Percentiles rank a stretch among this genome's conserved stretches.
Conservation (phyloP, 148 eudicot genomes). For the Fagopyrum homotropicum region DNA sequence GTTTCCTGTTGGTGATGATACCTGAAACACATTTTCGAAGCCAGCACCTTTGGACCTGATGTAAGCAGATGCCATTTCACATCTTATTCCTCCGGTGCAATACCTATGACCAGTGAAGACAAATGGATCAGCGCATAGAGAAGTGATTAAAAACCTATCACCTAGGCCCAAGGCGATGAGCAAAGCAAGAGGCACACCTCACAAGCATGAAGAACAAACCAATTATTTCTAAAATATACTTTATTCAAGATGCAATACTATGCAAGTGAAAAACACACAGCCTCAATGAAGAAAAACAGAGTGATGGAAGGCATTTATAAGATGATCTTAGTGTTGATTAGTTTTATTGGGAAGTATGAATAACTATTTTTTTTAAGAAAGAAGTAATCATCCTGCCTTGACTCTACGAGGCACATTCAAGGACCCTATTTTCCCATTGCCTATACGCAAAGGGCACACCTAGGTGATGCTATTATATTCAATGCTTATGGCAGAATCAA, state of each 20-base stretch:
- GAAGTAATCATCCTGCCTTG: not conserved
- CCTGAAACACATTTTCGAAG: constrained; percentile 97
- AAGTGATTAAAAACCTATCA: not conserved
- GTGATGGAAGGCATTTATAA: no score
- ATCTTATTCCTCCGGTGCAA: constrained; percentile 98
- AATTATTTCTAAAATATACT: not conserved
- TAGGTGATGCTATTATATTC: not conserved
- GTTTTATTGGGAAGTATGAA: not conserved
- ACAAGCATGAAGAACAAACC: not conserved
- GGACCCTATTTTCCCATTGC: not conserved
- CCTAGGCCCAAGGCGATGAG: not conserved
- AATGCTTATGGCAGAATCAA: not conserved
- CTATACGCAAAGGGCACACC: not conserved
- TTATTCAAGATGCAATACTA: not conserved
- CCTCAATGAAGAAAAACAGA: not conserved
- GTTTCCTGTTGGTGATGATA: constrained; percentile 15
- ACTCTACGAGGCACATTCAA: not conserved
- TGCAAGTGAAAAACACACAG: not conserved
- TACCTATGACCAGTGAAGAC: constrained; percentile 41
- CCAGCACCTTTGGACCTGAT: constrained; percentile 90
- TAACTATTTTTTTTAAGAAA: not conserved
- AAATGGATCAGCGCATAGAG: not conserved
- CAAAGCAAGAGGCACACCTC: not conserved
- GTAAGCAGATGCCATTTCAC: constrained; percentile 99
- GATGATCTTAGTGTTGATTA: no score